Percentiles rank a stretch among this genome's conserved stretches.
Conservation (phyloP, 495 filamentous ascomycete genomes). For the Penicillium mononematosum region DNA sequence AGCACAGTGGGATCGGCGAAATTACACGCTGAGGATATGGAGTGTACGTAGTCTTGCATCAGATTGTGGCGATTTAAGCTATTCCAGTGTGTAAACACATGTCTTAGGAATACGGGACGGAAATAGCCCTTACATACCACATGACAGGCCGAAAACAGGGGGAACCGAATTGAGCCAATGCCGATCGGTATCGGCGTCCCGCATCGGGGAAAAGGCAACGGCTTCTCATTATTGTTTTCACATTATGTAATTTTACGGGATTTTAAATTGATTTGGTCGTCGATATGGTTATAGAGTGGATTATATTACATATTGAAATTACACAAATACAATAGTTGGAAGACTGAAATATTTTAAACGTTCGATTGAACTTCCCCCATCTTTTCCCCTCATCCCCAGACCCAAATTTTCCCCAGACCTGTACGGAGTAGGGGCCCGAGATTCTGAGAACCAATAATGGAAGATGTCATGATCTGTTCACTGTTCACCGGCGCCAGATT, state of each 20-base stretch:
- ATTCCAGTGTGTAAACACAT: not conserved
- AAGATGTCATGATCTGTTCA: not conserved
- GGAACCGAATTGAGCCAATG: conserved; percentile 4
- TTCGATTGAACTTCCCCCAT: not conserved
- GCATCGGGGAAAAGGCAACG: conserved; percentile 16
- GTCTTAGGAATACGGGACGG: not conserved
- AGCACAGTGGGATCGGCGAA: not conserved
- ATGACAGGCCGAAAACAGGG: conserved; percentile 16
- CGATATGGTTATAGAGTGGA: not conserved
- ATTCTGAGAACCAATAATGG: not conserved
- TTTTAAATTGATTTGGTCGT: not conserved
- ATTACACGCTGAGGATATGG: not conserved
- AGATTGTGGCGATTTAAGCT: not conserved
- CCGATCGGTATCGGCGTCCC: conserved; percentile 22
- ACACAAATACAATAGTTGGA: no score
- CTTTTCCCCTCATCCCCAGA: conserved; percentile 7
- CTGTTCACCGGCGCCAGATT: conserved; percentile 16
- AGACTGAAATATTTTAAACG: no score
- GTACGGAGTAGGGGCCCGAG: not conserved
- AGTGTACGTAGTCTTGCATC: not conserved
- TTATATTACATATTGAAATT: not conserved
- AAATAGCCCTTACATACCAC: conserved; percentile 6
- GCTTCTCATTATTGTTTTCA: not conserved
- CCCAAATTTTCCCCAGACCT: conserved; percentile 3
- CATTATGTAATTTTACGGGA: not conserved